Evolutionary conservation across 176 grass and related monocot species (phyloP).

Genomic region (Zea luxurians): DNA sequence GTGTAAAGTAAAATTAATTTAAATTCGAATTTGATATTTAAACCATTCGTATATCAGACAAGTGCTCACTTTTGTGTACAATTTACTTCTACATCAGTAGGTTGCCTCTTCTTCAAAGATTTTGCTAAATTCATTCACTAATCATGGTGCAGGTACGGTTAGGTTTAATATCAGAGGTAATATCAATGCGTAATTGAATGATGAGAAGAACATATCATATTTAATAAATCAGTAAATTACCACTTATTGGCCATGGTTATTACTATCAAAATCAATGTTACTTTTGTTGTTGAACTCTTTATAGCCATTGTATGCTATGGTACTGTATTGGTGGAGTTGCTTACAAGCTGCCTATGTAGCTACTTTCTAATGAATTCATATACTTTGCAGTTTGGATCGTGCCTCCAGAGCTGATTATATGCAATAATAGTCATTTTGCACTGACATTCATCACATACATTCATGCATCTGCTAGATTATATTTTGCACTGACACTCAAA

Average conservation of each 20-base stretch:
- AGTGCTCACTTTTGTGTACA: not conserved
- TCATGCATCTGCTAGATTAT: not conserved
- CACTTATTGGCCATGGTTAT: not conserved
- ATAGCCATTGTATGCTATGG: not conserved
- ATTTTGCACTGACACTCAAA: not conserved
- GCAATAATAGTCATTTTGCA: not conserved
- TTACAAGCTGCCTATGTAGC: not conserved
- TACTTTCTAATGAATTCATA: constrained; percentile 2
- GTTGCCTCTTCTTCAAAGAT: not conserved
- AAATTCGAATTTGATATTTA: not conserved
- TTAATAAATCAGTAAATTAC: not conserved
- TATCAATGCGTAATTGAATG: not conserved
- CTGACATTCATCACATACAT: not conserved
- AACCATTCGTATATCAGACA: not conserved
- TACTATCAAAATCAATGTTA: not conserved
- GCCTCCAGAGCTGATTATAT: not conserved
- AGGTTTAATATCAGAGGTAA: not conserved
- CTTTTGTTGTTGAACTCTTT: not conserved
- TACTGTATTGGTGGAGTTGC: not conserved
- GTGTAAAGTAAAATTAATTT: not conserved
- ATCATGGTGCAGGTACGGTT: not conserved
- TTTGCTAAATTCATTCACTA: not conserved
- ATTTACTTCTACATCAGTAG: not conserved
- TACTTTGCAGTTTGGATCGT: not conserved
- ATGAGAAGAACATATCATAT: not conserved